phyloP scores from a whole-genome alignment of 169 alveolate genomes.

The Babesia ovata region DNA sequence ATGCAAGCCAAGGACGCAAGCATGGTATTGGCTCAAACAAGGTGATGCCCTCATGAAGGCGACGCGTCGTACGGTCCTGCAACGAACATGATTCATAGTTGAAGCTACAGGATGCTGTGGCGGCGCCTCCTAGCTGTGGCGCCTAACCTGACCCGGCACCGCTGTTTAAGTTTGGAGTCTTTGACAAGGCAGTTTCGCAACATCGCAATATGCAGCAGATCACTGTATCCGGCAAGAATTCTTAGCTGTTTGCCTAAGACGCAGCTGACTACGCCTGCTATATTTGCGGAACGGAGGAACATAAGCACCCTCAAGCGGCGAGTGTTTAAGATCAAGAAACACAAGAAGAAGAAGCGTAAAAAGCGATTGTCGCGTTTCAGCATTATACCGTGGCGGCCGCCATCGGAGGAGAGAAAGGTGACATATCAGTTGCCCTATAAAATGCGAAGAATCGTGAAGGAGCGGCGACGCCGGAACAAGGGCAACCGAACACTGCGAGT shows the following conservation, averaged over 20 bases:
- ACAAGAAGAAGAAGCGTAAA: slow-evolving; percentile 80
- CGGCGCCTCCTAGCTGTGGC: too few relatives aligned
- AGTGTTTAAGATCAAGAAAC: slow-evolving; percentile 76
- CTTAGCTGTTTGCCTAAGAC: background rate
- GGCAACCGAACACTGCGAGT: slow-evolving; percentile 64
- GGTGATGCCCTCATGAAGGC: too few relatives aligned
- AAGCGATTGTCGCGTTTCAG: slow-evolving; percentile 73
- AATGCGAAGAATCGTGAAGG: slow-evolving; percentile 75
- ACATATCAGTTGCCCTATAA: slow-evolving; percentile 67
- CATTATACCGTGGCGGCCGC: slow-evolving; percentile 77
- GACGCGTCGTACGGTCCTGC: too few relatives aligned
- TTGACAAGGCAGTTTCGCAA: too few relatives aligned
- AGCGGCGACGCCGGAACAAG: slow-evolving; percentile 66
- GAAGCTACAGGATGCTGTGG: too few relatives aligned
- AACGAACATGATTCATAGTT: too few relatives aligned
- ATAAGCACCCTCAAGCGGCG: slow-evolving; percentile 80
- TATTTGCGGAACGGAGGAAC: background rate
- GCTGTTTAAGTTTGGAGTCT: too few relatives aligned
- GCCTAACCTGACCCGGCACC: too few relatives aligned
- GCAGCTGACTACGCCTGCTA: background rate
- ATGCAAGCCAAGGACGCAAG: too few relatives aligned
- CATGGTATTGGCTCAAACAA: too few relatives aligned
- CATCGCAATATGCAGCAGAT: too few relatives aligned
- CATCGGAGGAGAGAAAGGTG: slow-evolving; percentile 47
- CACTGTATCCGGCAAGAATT: too few relatives aligned